Evolutionary conservation across 176 grass and related monocot genomes (phyloP).

Genomic region (Microstegium vimineum): DNA sequence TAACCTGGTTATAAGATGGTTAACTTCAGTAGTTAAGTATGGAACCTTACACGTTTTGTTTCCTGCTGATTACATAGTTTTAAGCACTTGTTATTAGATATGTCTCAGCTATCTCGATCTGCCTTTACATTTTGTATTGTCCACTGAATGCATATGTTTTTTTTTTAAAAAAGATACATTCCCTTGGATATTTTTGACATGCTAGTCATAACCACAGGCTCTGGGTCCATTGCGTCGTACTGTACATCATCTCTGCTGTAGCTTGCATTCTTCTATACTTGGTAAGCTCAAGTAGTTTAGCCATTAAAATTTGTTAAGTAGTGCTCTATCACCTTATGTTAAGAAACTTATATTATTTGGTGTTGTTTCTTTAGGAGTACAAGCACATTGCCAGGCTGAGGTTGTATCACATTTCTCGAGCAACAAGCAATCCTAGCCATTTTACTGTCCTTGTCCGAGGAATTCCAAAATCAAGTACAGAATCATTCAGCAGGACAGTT

Average conservation of each 20-base stretch:
- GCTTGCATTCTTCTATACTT: constrained; percentile 82
- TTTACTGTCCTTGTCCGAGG: constrained; percentile 92
- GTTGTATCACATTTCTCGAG: constrained; percentile 52
- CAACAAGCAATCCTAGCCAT: constrained; percentile 49
- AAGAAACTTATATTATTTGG: constrained; percentile 25
- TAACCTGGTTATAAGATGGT: constrained; percentile 25
- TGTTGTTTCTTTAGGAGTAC: constrained; percentile 63
- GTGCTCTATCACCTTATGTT: constrained; percentile 13
- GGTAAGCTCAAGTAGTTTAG: constrained; percentile 54
- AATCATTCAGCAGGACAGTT: constrained; percentile 57
- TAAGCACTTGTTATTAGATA: neutral
- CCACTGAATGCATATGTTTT: neutral
- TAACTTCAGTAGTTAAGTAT: constrained; percentile 12
- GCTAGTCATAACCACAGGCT: constrained; percentile 57
- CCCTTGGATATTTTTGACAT: constrained; percentile 20
- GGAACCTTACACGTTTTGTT: neutral
- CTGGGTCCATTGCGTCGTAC: constrained; percentile 78
- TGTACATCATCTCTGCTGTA: constrained; percentile 77
- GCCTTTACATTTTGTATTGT: neutral
- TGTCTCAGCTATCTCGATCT: neutral
- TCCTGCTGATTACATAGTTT: neutral
- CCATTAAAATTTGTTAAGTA: neutral
- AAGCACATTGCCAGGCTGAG: constrained; percentile 71
- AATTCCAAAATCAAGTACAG: constrained; percentile 69
- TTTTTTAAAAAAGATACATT: neutral